phyloP scores from a whole-genome alignment of 257 asterid species.

The Solanum arcanum region DNA sequence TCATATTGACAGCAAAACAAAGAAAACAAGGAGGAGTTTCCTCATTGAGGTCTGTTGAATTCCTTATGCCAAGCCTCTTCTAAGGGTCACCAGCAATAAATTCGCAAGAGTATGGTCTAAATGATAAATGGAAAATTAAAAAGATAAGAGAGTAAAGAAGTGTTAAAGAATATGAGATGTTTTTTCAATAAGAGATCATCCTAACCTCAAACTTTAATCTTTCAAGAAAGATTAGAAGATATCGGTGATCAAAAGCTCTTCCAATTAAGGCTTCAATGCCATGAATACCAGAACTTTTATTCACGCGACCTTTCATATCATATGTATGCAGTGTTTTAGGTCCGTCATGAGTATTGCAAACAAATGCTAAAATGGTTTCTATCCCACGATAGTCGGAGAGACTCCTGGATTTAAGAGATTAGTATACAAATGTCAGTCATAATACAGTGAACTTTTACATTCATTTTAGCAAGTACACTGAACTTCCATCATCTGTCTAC shows the following conservation, averaged over 20 bases:
- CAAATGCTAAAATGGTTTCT: conserved; percentile 72
- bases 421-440: too few species aligned
- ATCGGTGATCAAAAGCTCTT: conserved; percentile 35
- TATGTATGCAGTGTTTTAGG: conserved; percentile 53
- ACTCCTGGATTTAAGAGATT: too few species aligned
- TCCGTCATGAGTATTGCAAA: conserved; percentile 60
- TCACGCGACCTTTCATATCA: conserved; percentile 34
- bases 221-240: conserved; percentile 58
- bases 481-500: too few species aligned
- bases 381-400: too few species aligned
- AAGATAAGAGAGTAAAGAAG: not conserved
- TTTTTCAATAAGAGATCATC: not conserved
- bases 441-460: too few species aligned
- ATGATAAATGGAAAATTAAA: conserved; percentile 10
- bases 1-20: conserved; percentile 90
- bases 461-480: too few species aligned
- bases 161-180: not conserved
- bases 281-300: conserved; percentile 40
- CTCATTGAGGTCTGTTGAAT: conserved; percentile 48
- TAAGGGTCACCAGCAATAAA: conserved; percentile 28
- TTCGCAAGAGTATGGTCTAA: too few species aligned
- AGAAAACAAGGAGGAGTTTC: conserved; percentile 68
- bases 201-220: conserved; percentile 37
- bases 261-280: conserved; percentile 45
- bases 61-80: conserved; percentile 53